phyloP scores from a whole-genome alignment of 2,329 filamentous ascomycete species.

The Leptodontidium sp. region DNA sequence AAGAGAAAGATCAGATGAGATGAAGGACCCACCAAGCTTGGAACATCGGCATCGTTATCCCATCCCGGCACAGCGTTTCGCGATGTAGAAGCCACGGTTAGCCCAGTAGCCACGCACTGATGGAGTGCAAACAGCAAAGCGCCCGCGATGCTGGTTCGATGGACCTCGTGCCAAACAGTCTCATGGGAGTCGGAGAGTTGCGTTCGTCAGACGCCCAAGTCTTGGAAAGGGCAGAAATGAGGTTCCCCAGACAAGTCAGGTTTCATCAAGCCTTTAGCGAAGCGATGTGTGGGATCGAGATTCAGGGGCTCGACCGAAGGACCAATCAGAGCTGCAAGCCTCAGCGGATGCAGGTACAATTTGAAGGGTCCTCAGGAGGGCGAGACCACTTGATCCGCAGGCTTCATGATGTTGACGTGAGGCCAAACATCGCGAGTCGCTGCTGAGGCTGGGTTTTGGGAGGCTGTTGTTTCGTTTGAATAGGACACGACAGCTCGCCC shows the following conservation, averaged over 20 bases:
- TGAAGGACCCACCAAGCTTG: slow-evolving; percentile 31
- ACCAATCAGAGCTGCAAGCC: slow-evolving; percentile 11
- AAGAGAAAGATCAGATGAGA: slow-evolving; percentile 38
- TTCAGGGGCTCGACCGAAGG: slow-evolving; percentile 12
- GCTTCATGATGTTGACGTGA: slow-evolving; percentile 17
- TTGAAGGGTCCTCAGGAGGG: slow-evolving; percentile 2
- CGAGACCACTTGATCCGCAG: slow-evolving; percentile 18
- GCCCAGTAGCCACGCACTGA: slow-evolving; percentile 7
- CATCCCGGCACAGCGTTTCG: slow-evolving; percentile 36
- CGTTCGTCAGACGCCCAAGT: slow-evolving; percentile 34
- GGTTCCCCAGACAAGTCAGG: slow-evolving; percentile 30
- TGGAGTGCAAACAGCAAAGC: slow-evolving; percentile 26
- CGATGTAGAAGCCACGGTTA: slow-evolving; percentile 21
- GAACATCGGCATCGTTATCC: slow-evolving; percentile 25
- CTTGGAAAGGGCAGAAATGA: slow-evolving; percentile 28
- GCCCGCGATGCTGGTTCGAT: slow-evolving; percentile 25
- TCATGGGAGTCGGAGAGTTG: slow-evolving; percentile 42
- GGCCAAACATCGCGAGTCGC: slow-evolving; percentile 29
- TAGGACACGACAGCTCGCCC: slow-evolving; percentile 13
- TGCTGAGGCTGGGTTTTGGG: slow-evolving; percentile 14
- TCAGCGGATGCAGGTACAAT: background rate
- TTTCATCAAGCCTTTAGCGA: slow-evolving; percentile 37
- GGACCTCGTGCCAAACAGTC: slow-evolving; percentile 35
- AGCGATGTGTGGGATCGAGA: slow-evolving; percentile 25
- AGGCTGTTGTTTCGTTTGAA: slow-evolving; percentile 28